These are phyloP conservation scores for Colletotrichum sp. DNA, from an alignment of 2,329 filamentous ascomycete genomes.

Conservation along the genomic window DNA sequence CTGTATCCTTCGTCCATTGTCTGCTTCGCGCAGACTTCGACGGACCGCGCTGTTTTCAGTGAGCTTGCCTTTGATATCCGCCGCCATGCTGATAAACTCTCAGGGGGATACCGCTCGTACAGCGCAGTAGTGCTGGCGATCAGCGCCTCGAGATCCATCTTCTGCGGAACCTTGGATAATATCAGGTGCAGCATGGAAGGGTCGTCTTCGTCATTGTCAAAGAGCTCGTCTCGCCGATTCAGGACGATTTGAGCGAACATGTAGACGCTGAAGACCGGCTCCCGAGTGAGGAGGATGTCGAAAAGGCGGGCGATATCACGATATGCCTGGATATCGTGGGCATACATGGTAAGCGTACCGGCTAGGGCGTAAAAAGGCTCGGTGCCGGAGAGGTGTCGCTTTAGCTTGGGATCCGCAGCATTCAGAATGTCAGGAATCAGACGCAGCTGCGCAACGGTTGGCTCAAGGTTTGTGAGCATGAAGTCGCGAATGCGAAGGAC, in stretches of 20 bases:
- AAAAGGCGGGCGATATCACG: slow-evolving; percentile 88
- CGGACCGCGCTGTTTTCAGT: slow-evolving; percentile 77
- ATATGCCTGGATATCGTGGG: slow-evolving; percentile 92
- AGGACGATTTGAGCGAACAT: slow-evolving; percentile 90
- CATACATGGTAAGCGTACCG: slow-evolving; percentile 94
- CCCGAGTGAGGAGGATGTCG: slow-evolving; percentile 85
- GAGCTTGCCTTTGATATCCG: slow-evolving; percentile 77
- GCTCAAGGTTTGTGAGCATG: slow-evolving; percentile 88
- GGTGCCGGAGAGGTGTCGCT: slow-evolving; percentile 74
- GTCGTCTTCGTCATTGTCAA: slow-evolving; percentile 80
- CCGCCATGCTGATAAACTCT: slow-evolving; percentile 73
- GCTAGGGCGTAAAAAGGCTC: slow-evolving; percentile 92
- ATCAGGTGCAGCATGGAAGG: slow-evolving; percentile 91
- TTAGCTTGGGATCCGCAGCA: slow-evolving; percentile 73
- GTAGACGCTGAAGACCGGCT: slow-evolving; percentile 90
- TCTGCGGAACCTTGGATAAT: slow-evolving; percentile 83
- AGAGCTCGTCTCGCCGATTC: slow-evolving; percentile 80
- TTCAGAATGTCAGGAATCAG: slow-evolving; percentile 84
- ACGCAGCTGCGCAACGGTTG: slow-evolving; percentile 83
- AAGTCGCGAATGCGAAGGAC: slow-evolving; percentile 93
- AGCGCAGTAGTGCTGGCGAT: slow-evolving; percentile 70
- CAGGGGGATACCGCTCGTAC: slow-evolving; percentile 72
- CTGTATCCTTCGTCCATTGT: slow-evolving; percentile 68
- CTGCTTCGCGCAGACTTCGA: slow-evolving; percentile 54
- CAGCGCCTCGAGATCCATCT: slow-evolving; percentile 79